These are phyloP conservation scores for Lecanicillium sp. DNA, from an alignment of 2,329 filamentous ascomycete genomes.

Conservation along the genomic window DNA sequence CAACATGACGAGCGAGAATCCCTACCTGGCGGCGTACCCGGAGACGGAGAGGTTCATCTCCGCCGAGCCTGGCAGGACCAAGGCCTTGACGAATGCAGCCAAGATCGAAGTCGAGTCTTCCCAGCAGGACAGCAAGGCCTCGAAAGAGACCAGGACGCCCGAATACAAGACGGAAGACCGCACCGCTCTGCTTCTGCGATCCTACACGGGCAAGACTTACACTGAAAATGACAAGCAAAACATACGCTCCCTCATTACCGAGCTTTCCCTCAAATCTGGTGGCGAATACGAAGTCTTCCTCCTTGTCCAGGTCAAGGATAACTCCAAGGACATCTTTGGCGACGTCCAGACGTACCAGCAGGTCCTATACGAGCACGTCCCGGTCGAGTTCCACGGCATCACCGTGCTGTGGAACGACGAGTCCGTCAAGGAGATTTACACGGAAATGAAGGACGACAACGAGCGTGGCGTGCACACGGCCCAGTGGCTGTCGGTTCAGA, in stretches of 20 bases:
- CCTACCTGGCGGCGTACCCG: conserved; percentile 37
- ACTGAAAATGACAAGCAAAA: conserved; percentile 73
- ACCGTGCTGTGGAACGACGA: conserved; percentile 68
- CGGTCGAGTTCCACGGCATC: conserved; percentile 63
- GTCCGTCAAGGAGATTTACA: conserved; percentile 72
- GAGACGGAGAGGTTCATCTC: conserved; percentile 22
- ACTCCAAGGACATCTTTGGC: conserved; percentile 51
- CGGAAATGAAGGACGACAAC: conserved; percentile 59
- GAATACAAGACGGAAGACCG: conserved; percentile 40
- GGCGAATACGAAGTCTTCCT: conserved; percentile 78
- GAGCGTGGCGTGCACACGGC: conserved; percentile 50
- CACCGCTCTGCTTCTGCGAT: conserved; percentile 69
- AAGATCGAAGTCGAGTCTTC: not conserved
- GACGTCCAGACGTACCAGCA: conserved; percentile 52
- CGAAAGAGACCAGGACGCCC: not conserved
- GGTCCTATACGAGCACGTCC: conserved; percentile 57
- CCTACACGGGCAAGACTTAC: conserved; percentile 69
- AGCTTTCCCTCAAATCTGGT: conserved; percentile 68
- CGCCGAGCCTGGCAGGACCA: conserved; percentile 14
- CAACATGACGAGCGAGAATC: conserved; percentile 35
- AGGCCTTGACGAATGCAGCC: not conserved
- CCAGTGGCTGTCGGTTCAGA: conserved; percentile 69
- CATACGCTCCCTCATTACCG: conserved; percentile 71
- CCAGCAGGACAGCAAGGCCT: not conserved
- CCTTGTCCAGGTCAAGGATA: conserved; percentile 70